phyloP scores from a whole-genome alignment of 192 early-diverging fungal species.

The Gorgonomyces haynaldii region DNA sequence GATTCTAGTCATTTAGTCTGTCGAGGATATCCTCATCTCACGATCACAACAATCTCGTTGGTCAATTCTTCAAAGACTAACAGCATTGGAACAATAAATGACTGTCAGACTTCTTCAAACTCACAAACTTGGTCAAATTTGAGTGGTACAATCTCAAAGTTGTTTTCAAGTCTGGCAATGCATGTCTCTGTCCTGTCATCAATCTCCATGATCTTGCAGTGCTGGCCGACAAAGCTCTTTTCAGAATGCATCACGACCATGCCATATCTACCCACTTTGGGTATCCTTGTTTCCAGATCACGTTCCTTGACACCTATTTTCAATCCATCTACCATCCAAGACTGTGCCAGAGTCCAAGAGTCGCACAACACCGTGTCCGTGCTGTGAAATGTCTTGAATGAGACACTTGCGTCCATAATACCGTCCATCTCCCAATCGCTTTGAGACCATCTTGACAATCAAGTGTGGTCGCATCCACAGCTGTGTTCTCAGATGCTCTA shows the following conservation, averaged over 20 bases:
- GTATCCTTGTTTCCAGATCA: conserved; percentile 20
- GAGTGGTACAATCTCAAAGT: conserved; percentile 10
- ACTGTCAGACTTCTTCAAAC: too few species aligned
- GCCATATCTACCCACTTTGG: conserved; percentile 5
- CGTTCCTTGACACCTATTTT: conserved; percentile 4
- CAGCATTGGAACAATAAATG: too few species aligned
- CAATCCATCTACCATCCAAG: conserved; percentile 9
- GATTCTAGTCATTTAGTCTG: too few species aligned
- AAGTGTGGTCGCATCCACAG: conserved; percentile 23
- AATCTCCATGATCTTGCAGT: conserved; percentile 13
- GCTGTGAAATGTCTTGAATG: conserved; percentile 20
- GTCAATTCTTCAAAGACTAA: too few species aligned
- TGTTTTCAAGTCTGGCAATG: conserved; percentile 15
- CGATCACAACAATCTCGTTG: too few species aligned
- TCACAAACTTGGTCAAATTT: conserved; percentile 17
- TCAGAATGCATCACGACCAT: conserved; percentile 12
- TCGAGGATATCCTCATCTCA: too few species aligned
- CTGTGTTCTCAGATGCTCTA: neutral
- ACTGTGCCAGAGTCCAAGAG: conserved; percentile 13
- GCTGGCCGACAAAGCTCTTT: conserved; percentile 8
- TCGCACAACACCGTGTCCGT: conserved; percentile 12
- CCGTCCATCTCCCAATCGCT: conserved; percentile 3
- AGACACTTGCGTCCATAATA: conserved; percentile 20
- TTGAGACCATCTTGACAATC: conserved; percentile 12
- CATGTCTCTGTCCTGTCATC: conserved; percentile 8